A percentile compares a stretch with the other conserved stretches of the same genome.
phyloP scores from a whole-genome alignment of 257 asterid genomes.

The Nicotiana knightiana region DNA sequence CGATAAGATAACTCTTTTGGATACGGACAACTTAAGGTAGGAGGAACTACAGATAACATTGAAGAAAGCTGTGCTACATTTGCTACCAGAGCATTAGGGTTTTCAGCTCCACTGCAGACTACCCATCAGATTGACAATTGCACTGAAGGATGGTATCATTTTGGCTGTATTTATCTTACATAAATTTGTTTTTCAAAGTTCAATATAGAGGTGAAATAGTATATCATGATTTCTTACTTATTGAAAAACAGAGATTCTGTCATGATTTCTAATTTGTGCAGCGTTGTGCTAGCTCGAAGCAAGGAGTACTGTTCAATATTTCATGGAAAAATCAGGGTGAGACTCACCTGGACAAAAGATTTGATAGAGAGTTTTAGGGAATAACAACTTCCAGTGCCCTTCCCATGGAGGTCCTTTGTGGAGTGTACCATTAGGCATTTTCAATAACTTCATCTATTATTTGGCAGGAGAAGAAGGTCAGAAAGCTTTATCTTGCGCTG shows the following conservation, averaged over 20 bases:
- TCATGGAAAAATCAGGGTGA: slow-evolving; percentile 91
- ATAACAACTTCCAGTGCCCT: neutral
- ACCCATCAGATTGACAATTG: slow-evolving; percentile 99
- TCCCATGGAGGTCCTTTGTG: neutral
- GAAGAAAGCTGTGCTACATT: slow-evolving; percentile 95
- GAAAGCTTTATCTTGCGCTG: slow-evolving; percentile 89
- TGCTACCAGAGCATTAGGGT: slow-evolving; percentile 80
- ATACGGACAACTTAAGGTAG: slow-evolving; percentile 43
- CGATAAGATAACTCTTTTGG: neutral
- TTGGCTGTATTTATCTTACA: neutral
- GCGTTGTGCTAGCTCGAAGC: slow-evolving; percentile 82
- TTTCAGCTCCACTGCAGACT: slow-evolving; percentile 60
- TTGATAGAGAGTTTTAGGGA: slow-evolving; percentile 3
- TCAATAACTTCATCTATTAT: neutral
- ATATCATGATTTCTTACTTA: slow-evolving; percentile 8
- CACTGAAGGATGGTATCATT: slow-evolving; percentile 84
- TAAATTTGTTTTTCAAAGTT: neutral
- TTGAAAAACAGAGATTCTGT: slow-evolving; percentile 3
- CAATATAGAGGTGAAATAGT: neutral
- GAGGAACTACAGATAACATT: slow-evolving; percentile 94
- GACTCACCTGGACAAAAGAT: slow-evolving; percentile 14
- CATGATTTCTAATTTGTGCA: slow-evolving; percentile 29
- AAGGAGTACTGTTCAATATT: slow-evolving; percentile 85
- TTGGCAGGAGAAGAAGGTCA: slow-evolving; percentile 76
- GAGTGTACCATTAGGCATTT: neutral